Conservation (phyloP, 2,329 filamentous ascomycete species). For the Achaetomium macrosporum region DNA sequence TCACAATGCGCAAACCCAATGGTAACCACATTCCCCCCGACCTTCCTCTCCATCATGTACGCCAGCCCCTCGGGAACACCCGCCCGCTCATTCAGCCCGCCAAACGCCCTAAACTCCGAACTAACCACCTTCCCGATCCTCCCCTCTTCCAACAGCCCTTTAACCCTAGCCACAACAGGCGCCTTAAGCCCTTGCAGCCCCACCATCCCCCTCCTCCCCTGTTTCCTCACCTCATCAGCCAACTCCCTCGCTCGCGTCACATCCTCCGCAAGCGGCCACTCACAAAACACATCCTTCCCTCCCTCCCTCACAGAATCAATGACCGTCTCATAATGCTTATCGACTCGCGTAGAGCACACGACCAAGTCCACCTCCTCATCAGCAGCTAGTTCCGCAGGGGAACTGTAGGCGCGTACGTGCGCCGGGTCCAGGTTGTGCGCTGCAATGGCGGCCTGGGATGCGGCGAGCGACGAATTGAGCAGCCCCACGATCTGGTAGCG, state of each 20-base stretch:
- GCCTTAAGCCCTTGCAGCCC: conserved; percentile 46
- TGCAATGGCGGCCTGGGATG: conserved; percentile 39
- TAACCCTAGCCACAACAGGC: conserved; percentile 40
- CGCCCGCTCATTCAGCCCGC: conserved; percentile 33
- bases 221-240: conserved; percentile 29
- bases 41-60: conserved; percentile 44
- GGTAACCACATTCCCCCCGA: conserved; percentile 42
- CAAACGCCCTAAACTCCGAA: conserved; percentile 38
- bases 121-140: conserved; percentile 49
- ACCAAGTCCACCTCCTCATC: conserved; percentile 50
- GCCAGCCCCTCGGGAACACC: conserved; percentile 31
- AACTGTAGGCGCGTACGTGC: conserved; percentile 43
- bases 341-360: conserved; percentile 48
- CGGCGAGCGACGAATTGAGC: conserved; percentile 43
- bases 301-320: conserved; percentile 44
- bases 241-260: conserved; percentile 37
- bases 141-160: conserved; percentile 38
- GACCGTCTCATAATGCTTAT: conserved; percentile 43
- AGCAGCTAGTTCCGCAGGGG: conserved; percentile 41
- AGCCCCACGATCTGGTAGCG: conserved; percentile 47
- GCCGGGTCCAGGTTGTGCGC: conserved; percentile 36
- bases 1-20: conserved; percentile 40
- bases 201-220: conserved; percentile 37
- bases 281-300: conserved; percentile 49
- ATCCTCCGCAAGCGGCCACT: conserved; percentile 52